A percentile compares a stretch with the other conserved stretches of the same genome.
phyloP scores from a whole-genome alignment of 1,284 basidiomycete species.

The Macrocystidia cucumis region DNA sequence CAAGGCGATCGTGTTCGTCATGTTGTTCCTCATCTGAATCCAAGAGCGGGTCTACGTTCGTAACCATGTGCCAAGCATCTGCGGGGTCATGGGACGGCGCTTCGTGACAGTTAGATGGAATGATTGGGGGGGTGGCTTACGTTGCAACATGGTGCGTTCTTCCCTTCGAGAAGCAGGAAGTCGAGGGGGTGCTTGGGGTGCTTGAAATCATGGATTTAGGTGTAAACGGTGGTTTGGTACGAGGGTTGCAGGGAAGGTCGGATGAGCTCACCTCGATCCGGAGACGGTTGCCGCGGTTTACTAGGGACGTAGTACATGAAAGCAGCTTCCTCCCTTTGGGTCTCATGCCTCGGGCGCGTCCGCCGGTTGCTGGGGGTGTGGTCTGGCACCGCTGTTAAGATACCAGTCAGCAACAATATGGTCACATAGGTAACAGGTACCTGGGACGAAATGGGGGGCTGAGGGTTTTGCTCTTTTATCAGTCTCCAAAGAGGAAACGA shows the following conservation, averaged over 20 bases:
- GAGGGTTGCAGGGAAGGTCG: too few species aligned
- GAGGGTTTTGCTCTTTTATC: constrained; percentile 38
- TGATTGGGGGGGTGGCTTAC: constrained; percentile 17
- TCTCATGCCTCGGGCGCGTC: constrained; percentile 13
- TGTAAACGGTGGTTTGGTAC: too few species aligned
- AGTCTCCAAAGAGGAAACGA: constrained; percentile 38
- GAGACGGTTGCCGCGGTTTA: constrained; percentile 14
- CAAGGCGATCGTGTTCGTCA: constrained; percentile 53
- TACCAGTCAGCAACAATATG: neutral
- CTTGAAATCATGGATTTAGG: constrained; percentile 4
- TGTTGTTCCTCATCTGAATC: constrained; percentile 68
- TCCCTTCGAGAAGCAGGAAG: constrained; percentile 15
- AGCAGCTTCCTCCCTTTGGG: constrained; percentile 23
- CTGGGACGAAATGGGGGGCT: constrained; percentile 35
- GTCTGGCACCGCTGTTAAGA: constrained; percentile 3
- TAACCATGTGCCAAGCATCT: constrained; percentile 69
- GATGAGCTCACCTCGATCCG: constrained; percentile 10
- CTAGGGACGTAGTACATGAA: constrained; percentile 38
- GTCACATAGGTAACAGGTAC: constrained; percentile 16
- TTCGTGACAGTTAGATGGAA: neutral
- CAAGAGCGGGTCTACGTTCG: constrained; percentile 52
- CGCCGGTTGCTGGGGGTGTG: constrained; percentile 13
- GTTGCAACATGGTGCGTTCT: constrained; percentile 37
- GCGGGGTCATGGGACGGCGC: constrained; percentile 4
- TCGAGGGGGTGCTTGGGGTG: constrained; percentile 12